Evolutionary conservation across 2,329 filamentous ascomycete species (phyloP), one percentile per base, ranked within the genome.

Genomic region (Coleophoma cylindrospora): DNA sequence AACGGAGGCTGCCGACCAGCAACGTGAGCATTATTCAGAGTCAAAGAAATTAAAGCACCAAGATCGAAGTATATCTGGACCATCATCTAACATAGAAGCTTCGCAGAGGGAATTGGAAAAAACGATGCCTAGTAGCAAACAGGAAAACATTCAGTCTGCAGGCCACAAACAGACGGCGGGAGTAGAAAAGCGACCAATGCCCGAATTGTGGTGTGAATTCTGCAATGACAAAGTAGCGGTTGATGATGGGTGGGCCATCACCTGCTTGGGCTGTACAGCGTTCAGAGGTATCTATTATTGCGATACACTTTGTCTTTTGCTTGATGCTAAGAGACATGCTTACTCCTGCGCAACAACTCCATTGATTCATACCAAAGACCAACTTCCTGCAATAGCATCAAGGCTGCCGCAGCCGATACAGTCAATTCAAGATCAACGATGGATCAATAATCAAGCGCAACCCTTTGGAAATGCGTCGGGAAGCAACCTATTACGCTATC

Each of bases 191-290:
- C 27, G 27, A 27, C 9, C 27, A 10, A 27, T 27, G 27, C 27
- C 27, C 6, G 27, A 27, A 5, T 27, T 27, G 27, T 27, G 27
- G 27, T 27, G 27, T 10, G 27, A 27, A 27, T 48, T 15, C n/a
- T 22, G 22, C 10, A 13, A 41, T n/a, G 34, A 34, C n/a, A 33
- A 32, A 21, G 19, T 48, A 14, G 14, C 52, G 19, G 49, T 43
- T 41, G 7, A 22, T 9, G 40, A 50, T n/a, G 37, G 27, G 3
- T 57, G 57, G 6, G 45, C 54, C 14, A 43, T 53, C 14, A 44
- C 60, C 15, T 64, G 61, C 27, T 44, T 56, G 21, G 58, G 59
- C 13, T 64, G 61, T 46, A 55, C 58, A 19, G 40, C 48, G 2
- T 21, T 40, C 22, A 34, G 48, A 33, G 43, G 48, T 38, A 44